Conservation (phyloP, 208 protist genomes). For the Wallacemonas sp. region DNA sequence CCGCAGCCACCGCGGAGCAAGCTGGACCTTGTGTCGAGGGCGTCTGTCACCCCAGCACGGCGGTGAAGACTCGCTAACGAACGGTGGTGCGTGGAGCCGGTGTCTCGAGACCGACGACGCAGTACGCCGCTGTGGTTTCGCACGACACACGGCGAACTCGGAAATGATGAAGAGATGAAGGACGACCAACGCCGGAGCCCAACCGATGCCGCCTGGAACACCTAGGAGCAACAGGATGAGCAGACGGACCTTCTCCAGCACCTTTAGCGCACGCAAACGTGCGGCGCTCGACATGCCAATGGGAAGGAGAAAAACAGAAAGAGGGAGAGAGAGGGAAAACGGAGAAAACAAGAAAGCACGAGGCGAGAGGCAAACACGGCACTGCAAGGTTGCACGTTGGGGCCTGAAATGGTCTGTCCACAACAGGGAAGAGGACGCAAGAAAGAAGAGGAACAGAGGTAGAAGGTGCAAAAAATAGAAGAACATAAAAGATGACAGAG, state of each 20-base stretch:
- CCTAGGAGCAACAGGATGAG: neutral
- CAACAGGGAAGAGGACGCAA: too few species aligned
- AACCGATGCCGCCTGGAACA: neutral
- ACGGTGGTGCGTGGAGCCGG: neutral
- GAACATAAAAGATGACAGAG: neutral
- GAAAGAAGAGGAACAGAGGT: neutral
- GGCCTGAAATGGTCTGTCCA: too few species aligned
- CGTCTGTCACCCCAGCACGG: neutral
- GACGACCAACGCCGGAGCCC: neutral
- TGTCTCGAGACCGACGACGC: too few species aligned
- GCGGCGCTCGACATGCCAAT: neutral
- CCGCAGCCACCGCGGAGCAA: neutral
- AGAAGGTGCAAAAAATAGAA: neutral
- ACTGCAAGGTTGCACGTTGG: too few species aligned
- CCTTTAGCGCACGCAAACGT: neutral
- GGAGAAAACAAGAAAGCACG: constrained; percentile 5
- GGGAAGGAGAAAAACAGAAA: neutral
- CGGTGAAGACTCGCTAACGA: neutral
- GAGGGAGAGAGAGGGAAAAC: constrained; percentile 8
- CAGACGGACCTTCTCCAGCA: neutral
- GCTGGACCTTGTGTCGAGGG: neutral
- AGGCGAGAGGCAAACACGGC: too few species aligned
- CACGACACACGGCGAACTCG: neutral
- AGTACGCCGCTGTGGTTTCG: too few species aligned
- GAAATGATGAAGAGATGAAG: neutral